Evolutionary conservation across 345 rosid genomes (phyloP), one percentile per base, ranked within the genome.

Genomic region (Eucalyptus albens): DNA sequence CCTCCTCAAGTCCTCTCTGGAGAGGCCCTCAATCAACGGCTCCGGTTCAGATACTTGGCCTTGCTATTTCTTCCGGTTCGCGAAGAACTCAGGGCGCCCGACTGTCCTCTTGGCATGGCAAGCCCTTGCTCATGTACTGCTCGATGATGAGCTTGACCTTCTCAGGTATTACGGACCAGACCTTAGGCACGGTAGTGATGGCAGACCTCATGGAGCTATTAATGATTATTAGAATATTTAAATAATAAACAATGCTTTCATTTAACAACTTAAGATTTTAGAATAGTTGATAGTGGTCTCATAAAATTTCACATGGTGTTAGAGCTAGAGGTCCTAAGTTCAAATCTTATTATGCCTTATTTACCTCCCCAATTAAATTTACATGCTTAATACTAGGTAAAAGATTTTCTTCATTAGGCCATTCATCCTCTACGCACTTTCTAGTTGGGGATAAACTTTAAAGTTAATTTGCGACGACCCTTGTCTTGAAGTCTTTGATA

Each of bases 381-480:
- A 15, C 53, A 50, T 50, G 17, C 19, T 15, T 50, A 50, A 6
- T 50, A 15, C 7, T 50, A 50, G 81, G 53, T 90, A 91, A 1
- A 90, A 53, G 5, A 87, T 87, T 31, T 92, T 91, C 89, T 93
- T 93, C 29, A 47, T 47, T 72, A 93, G 60, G 19, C 91, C 93
- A 44, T 89, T 91, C 77, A 91, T 91, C 77, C 92, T 81, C 56
- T 69, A 3, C 90, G 89, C 15, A 87, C 85, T 47, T 65, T 92
- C 44, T 90, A 93, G 12, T 93, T 90, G 22, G 49, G 7, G 29
- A 93, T 91, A 49, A 92, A 88, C 17, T 93, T 90, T 77, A 50
- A 55, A 17, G 62, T 86, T 40, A 92, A 69, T 59, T 90, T 90
- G n/a, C 91, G 91, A 8, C 94, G 87, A 15, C 90, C 92, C 93